Percentiles rank a stretch among this genome's conserved stretches.
Conservation (phyloP, 768 basidiomycete species). For the Russula emetica region DNA sequence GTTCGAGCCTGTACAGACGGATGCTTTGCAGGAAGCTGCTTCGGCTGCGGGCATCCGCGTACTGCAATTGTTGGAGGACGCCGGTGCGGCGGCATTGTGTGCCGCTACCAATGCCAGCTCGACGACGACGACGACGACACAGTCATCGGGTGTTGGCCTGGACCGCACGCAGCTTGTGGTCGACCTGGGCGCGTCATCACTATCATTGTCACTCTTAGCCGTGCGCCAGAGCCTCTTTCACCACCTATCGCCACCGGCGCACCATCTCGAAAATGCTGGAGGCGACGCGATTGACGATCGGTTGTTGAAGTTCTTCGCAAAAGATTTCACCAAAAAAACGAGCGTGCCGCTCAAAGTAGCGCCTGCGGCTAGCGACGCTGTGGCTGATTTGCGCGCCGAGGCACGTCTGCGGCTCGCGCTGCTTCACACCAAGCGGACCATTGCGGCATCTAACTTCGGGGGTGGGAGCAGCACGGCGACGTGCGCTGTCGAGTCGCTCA, state of each 20-base stretch:
- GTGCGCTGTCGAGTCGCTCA: conserved; percentile 89
- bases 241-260: conserved; percentile 48
- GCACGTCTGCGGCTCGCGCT: conserved; percentile 91
- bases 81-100: conserved; percentile 66
- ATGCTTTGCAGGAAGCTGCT: conserved; percentile 69
- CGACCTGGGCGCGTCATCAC: conserved; percentile 74
- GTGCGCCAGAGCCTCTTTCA: conserved; percentile 72
- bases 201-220: conserved; percentile 64
- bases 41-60: conserved; percentile 78
- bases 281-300: conserved; percentile 75
- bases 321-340: conserved; percentile 97
- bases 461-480: conserved; percentile 55
- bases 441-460: conserved; percentile 67
- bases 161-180: conserved; percentile 80
- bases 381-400: conserved; percentile 73
- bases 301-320: conserved; percentile 85
- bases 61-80: conserved; percentile 83
- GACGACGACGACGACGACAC: conserved; percentile 34
- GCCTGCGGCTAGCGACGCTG: conserved; percentile 48
- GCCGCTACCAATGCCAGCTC: conserved; percentile 37
- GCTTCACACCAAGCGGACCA: conserved; percentile 90
- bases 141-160: conserved; percentile 39
- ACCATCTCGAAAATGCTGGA: conserved; percentile 43
- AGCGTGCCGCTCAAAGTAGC: conserved; percentile 66
- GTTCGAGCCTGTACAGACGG: conserved; percentile 65